A percentile compares a stretch with the other conserved stretches of the same genome.
phyloP scores from a whole-genome alignment of 805 yeast species.

The Yarrowia alimentaria region DNA sequence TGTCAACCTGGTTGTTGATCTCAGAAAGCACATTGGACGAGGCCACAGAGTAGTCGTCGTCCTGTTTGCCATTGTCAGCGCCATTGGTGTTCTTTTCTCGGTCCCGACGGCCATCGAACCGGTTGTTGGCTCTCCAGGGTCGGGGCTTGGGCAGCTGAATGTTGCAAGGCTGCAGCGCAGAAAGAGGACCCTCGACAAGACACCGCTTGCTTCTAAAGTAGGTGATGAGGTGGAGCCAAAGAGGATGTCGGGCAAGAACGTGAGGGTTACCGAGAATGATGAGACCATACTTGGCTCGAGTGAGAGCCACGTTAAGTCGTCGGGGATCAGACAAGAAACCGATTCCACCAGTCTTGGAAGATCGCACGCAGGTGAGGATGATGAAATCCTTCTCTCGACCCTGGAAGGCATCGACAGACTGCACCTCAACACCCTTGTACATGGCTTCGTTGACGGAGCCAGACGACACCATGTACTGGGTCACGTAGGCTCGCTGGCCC shows the following conservation, averaged over 20 bases:
- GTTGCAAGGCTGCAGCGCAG: conserved; percentile 66
- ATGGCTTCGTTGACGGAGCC: conserved; percentile 64
- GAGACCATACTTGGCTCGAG: conserved; percentile 82
- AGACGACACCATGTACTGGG: conserved; percentile 72
- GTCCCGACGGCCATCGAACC: no score
- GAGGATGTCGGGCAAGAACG: conserved; percentile 61
- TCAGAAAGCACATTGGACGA: conserved; percentile 14
- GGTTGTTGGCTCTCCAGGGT: conserved; percentile 24
- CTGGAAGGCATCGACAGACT: conserved; percentile 94
- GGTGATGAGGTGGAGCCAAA: conserved; percentile 76
- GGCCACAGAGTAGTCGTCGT: conserved; percentile 21
- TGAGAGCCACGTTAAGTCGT: conserved; percentile 83
- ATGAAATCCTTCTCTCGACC: conserved; percentile 86
- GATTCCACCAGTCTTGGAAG: conserved; percentile 68
- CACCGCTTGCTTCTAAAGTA: conserved; percentile 84
- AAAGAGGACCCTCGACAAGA: conserved; percentile 85
- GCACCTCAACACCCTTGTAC: conserved; percentile 76
- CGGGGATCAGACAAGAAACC: conserved; percentile 85
- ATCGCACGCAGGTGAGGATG: conserved; percentile 75
- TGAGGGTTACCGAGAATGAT: conserved; percentile 81
- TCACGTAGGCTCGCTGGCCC: conserved; percentile 82
- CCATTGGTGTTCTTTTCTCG: background rate
- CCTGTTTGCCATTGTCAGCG: background rate
- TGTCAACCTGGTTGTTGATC: conserved; percentile 6
- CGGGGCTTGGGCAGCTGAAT: conserved; percentile 29